Conservation (phyloP, 805 yeast species). For the Clavispora santaluciae region DNA sequence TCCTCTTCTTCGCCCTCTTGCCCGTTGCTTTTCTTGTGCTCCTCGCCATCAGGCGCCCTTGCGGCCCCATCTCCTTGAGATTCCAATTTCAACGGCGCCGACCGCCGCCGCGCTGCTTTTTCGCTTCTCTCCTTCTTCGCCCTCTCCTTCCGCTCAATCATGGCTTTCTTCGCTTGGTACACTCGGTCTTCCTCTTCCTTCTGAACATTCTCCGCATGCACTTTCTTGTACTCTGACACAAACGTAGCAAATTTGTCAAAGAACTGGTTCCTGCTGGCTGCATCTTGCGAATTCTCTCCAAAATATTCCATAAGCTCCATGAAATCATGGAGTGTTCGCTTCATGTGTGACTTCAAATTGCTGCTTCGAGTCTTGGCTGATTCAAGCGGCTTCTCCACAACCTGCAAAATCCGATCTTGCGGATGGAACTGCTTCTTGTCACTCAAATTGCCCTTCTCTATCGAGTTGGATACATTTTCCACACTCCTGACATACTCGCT, state of each 20-base stretch:
- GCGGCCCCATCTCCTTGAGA: constrained; percentile 8
- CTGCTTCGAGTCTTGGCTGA: constrained; percentile 70
- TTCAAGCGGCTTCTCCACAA: constrained; percentile 62
- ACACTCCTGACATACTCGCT: constrained; percentile 55
- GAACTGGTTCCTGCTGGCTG: constrained; percentile 60
- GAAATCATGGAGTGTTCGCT: constrained; percentile 59
- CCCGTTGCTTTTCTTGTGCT: background rate
- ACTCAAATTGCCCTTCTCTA: constrained; percentile 80
- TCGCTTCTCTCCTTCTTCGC: constrained; percentile 11
- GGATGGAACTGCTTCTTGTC: constrained; percentile 80
- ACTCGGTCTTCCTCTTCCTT: constrained; percentile 72
- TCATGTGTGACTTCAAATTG: constrained; percentile 58
- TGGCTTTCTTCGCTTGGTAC: constrained; percentile 32
- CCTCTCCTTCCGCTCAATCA: constrained; percentile 24
- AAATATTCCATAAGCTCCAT: constrained; percentile 71
- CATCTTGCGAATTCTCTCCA: constrained; percentile 84
- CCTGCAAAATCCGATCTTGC: constrained; percentile 60
- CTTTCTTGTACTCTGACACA: constrained; percentile 72
- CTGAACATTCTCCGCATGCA: constrained; percentile 70
- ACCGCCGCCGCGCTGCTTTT: constrained; percentile 3
- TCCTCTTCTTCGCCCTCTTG: background rate
- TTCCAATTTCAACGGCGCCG: background rate
- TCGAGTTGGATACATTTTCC: constrained; percentile 65
- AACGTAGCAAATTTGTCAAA: constrained; percentile 79
- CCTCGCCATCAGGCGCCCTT: background rate